Evolutionary conservation across 768 basidiomycete genomes (phyloP).

Genomic region (Trametes sanguinea): DNA sequence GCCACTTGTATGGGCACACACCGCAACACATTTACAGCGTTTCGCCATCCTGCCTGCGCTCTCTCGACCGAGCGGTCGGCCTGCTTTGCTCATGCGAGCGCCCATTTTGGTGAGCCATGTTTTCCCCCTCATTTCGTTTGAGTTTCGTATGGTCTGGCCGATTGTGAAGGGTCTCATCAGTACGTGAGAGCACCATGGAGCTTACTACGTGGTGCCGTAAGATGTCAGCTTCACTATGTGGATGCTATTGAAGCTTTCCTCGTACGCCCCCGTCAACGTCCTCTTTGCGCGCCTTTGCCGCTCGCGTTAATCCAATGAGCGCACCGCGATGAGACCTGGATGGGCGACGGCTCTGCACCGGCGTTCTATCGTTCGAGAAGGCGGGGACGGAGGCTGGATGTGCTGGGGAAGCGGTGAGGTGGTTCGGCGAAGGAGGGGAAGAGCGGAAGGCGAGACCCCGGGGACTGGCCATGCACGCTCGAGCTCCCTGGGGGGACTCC

Average conservation of each 20-base stretch:
- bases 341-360: conserved; percentile 5
- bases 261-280: not conserved
- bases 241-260: conserved; percentile 6
- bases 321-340: conserved; percentile 12
- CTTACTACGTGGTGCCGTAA: conserved; percentile 12
- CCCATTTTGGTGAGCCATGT: not conserved
- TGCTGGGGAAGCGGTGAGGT: conserved; percentile 5
- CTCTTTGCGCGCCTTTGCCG: not conserved
- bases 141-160: not conserved
- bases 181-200: not conserved
- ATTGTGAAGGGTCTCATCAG: not conserved
- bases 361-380: conserved; percentile 12
- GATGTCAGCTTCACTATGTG: conserved; percentile 7
- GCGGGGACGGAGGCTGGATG: conserved; percentile 1
- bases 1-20: not conserved
- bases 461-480: conserved; percentile 10
- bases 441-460: conserved; percentile 9
- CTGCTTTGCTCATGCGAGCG: not conserved
- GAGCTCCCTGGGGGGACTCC: not conserved
- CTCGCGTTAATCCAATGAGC: conserved; percentile 1
- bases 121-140: not conserved
- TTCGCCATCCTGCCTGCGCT: conserved; percentile 3
- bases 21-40: not conserved
- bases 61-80: not conserved
- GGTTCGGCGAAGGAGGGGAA: conserved; percentile 11